Conservation (phyloP, 2,329 filamentous ascomycete species). For the Mycosphaerella sp. region DNA sequence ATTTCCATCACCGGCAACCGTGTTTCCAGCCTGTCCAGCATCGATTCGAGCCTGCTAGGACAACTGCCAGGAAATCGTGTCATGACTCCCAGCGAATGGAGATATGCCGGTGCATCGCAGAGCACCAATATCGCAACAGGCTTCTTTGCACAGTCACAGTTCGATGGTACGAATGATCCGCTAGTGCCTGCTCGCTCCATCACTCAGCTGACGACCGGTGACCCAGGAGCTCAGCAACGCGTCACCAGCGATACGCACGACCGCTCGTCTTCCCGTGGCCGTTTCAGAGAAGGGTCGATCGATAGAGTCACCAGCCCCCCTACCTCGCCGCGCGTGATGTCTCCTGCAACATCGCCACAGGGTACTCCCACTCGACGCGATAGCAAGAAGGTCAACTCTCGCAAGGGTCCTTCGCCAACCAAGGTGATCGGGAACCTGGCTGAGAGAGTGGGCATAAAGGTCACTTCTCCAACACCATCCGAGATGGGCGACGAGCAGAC, state of each 20-base stretch:
- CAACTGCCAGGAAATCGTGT: conserved; percentile 26
- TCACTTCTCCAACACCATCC: conserved; percentile 20
- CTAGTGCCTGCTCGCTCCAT: conserved; percentile 5
- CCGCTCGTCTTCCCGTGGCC: conserved; percentile 12
- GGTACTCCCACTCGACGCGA: conserved; percentile 15
- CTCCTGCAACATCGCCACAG: conserved; percentile 21
- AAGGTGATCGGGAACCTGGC: conserved; percentile 45
- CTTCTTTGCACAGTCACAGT: conserved; percentile 32
- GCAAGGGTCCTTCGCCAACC: conserved; percentile 37
- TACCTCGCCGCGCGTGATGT: conserved; percentile 20
- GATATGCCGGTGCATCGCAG: conserved; percentile 29
- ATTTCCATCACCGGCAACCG: conserved; percentile 19
- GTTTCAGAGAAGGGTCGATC: conserved; percentile 26
- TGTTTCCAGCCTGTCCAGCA: conserved; percentile 27
- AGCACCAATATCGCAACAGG: conserved; percentile 31
- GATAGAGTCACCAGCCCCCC: conserved; percentile 25
- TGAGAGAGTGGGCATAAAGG: conserved; percentile 40
- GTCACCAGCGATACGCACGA: conserved; percentile 7
- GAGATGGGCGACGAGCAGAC: conserved; percentile 14
- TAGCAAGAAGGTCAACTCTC: conserved; percentile 16
- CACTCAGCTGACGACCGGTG: conserved; percentile 13
- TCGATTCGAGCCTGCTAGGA: conserved; percentile 26
- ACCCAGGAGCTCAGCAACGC: conserved; percentile 17
- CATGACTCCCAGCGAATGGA: conserved; percentile 34
- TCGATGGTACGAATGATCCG: conserved; percentile 29